These are phyloP conservation scores for Trypanosoma lewisi DNA, from an alignment of 208 protist genomes.

Conservation along the genomic window DNA sequence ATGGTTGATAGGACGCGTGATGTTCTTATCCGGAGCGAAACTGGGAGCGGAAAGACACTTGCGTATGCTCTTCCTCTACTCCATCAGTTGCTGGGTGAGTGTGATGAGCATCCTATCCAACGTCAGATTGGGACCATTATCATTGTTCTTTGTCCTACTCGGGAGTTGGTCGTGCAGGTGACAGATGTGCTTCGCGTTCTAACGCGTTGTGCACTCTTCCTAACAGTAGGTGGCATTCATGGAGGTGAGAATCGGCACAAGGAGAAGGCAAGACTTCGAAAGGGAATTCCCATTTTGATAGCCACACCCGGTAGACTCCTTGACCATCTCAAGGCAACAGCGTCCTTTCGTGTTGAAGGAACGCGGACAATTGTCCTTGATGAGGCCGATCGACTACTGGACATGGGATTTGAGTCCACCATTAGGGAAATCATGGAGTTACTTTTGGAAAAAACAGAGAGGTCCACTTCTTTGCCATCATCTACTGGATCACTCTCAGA, in stretches of 20 bases:
- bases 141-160: constrained; percentile 85
- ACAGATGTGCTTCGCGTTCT: constrained; percentile 61
- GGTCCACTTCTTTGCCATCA: neutral
- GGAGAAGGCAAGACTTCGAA: constrained; percentile 83
- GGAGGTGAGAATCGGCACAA: constrained; percentile 73
- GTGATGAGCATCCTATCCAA: constrained; percentile 60
- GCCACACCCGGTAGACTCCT: constrained; percentile 64
- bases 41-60: constrained; percentile 90
- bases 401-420: constrained; percentile 98
- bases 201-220: constrained; percentile 28
- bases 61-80: constrained; percentile 93
- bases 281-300: constrained; percentile 79
- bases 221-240: constrained; percentile 35
- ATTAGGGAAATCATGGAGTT: constrained; percentile 97
- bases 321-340: constrained; percentile 59
- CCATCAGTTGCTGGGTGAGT: constrained; percentile 74
- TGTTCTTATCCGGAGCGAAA: constrained; percentile 67
- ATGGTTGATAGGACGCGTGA: constrained; percentile 34
- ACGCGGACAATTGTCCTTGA: constrained; percentile 92
- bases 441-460: constrained; percentile 37
- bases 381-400: constrained; percentile 95
- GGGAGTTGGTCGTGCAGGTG: constrained; percentile 87
- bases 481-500: neutral
- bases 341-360: constrained; percentile 57
- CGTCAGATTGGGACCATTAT: constrained; percentile 72